Percentiles rank a stretch among this genome's conserved stretches.
Conservation (phyloP, 2,329 filamentous ascomycete genomes). For the Bimuria novae-zelandiae region DNA sequence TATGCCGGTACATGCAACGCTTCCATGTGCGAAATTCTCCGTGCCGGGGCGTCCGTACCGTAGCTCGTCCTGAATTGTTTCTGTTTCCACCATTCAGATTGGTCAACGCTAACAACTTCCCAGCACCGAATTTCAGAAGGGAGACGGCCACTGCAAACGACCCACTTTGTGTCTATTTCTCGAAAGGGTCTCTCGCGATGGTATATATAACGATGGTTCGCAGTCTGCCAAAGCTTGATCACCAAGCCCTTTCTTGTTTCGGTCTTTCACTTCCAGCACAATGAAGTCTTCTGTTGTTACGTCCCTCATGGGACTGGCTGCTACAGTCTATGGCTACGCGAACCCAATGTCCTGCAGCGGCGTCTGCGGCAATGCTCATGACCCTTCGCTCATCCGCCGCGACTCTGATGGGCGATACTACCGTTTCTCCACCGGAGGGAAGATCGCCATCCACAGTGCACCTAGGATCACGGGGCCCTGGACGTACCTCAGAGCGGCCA, state of each 20-base stretch:
- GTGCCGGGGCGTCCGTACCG: neutral
- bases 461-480: constrained; percentile 56
- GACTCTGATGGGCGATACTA: constrained; percentile 55
- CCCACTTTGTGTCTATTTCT: neutral
- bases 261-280: constrained; percentile 5
- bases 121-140: neutral
- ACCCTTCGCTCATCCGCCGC: constrained; percentile 55
- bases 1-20: too few species aligned
- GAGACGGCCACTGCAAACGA: neutral
- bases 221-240: too few species aligned
- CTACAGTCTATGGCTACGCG: constrained; percentile 41
- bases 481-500: constrained; percentile 53
- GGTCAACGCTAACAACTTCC: constrained; percentile 1
- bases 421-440: constrained; percentile 58
- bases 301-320: constrained; percentile 22
- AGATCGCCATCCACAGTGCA: constrained; percentile 56
- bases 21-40: constrained; percentile 8
- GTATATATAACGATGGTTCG: neutral
- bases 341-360: constrained; percentile 49
- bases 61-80: neutral
- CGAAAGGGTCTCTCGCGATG: neutral
- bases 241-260: neutral
- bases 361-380: constrained; percentile 52
- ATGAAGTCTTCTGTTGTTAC: constrained; percentile 27
- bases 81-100: constrained; percentile 6